Base-by-base conservation (phyloP, 345 rosid genomes). In the Durio zibethinus region DNA sequence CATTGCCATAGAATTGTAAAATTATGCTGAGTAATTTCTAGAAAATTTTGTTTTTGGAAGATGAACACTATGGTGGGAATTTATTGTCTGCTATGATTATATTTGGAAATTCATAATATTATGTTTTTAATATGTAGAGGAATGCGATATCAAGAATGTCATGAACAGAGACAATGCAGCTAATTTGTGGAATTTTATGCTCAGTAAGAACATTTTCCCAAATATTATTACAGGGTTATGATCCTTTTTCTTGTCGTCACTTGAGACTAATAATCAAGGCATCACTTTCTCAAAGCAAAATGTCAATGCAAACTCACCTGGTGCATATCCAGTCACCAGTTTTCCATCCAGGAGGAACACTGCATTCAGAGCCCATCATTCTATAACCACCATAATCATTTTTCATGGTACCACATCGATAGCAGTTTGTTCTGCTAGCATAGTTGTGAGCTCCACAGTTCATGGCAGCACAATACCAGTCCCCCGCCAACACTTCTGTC, bases 261-360 rank as follows among this genome's bases (percentile, higher is more conserved):
- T 60, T 27, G 18, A 4, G 5, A 27, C 63, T 59, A 25, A 29
- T 29, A 12, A 11, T 21, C 20, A 72, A n/a, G 48, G 42, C 45
- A 38, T 38, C 36, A 36, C 40, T 21, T 69, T 48, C 6, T 60
- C 11, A 69, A 52, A 61, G 40, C 12, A 10, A 45, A 69, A 25
- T 73, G 25, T 65, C 5, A 53, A 74, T 15, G 29, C 66, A 73
- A 42, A 74, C 81, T 76, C 71, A 91, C 92, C 89, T 84, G 4
- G 87, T 84, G 87, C 99, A 96, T 75, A 92, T 82, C 99, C 99
- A 96, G 84, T 96, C 99, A 27, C 99, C 99, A 45, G 88, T 60
- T 86, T 93, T 93, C 99, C 99, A 96, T 9, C 98, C 98, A 0
- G 98, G 88, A 47, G 92, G 93, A 33, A 29, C 78, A 73, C 79